Evolutionary conservation across 345 rosid species (phyloP).

Genomic region (Populus davidiana): DNA sequence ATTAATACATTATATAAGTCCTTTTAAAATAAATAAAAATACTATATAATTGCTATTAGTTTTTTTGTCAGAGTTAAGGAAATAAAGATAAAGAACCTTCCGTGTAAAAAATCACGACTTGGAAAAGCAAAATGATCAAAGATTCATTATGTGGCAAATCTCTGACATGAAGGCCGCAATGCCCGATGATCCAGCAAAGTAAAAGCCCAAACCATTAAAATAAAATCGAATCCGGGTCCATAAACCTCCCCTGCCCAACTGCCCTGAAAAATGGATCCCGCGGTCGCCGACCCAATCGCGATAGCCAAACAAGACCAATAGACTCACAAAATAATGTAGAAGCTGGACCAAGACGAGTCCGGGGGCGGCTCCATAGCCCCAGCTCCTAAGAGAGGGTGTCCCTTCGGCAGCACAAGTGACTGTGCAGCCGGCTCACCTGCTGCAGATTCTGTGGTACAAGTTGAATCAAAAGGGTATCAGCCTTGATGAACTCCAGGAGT

Average conservation of each 20-base stretch:
- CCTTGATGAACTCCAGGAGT: no score
- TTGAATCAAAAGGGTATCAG: no score
- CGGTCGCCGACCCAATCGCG: neutral
- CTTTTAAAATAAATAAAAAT: no score
- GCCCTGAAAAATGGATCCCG: neutral
- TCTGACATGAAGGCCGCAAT: no score
- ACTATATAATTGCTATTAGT: no score
- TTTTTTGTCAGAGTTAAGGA: no score
- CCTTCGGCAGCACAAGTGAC: conserved; percentile 68
- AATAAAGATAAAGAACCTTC: no score
- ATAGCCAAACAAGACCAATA: conserved; percentile 1
- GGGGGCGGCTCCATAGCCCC: conserved; percentile 66
- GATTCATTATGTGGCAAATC: no score
- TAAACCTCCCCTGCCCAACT: neutral
- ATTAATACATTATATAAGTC: no score
- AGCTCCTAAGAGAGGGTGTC: conserved; percentile 80
- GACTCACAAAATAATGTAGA: conserved; percentile 51
- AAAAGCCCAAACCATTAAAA: neutral
- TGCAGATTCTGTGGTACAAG: conserved; percentile 38
- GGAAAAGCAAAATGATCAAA: no score
- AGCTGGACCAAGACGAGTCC: conserved; percentile 74
- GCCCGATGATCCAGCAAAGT: neutral
- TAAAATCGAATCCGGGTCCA: neutral
- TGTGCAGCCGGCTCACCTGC: conserved; percentile 39
- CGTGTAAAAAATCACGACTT: no score